These are phyloP conservation scores for Gossypium raimondii DNA, from an alignment of 345 rosid species.

Conservation along the genomic window DNA sequence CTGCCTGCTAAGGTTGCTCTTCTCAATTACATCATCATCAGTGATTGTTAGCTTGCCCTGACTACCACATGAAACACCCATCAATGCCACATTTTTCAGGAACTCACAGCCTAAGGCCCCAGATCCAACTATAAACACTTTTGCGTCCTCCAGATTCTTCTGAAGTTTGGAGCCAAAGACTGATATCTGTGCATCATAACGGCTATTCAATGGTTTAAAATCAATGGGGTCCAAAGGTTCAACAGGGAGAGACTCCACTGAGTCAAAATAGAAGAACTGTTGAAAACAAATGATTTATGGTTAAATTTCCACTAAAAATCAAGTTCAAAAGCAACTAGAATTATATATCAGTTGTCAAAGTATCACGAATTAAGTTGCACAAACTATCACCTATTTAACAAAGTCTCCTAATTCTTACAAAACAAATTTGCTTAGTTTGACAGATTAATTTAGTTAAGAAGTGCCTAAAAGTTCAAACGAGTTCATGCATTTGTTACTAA, in stretches of 20 bases:
- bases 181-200: constrained; percentile 11
- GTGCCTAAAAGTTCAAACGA: neutral
- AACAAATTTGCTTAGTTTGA: neutral
- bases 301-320: neutral
- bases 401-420: neutral
- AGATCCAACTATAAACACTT: constrained; percentile 13
- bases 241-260: constrained; percentile 10
- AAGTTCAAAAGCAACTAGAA: neutral
- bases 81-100: constrained; percentile 12
- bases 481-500: neutral
- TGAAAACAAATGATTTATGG: neutral
- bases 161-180: constrained; percentile 11
- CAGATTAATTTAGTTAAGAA: neutral
- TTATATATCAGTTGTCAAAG: neutral
- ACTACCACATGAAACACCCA: constrained; percentile 14
- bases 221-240: constrained; percentile 5
- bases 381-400: neutral
- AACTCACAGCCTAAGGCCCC: constrained; percentile 13
- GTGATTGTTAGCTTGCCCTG: constrained; percentile 12
- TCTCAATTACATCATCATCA: constrained; percentile 15
- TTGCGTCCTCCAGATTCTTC: constrained; percentile 9
- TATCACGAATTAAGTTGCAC: neutral
- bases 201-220: constrained; percentile 6
- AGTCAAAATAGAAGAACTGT: constrained; percentile 15
- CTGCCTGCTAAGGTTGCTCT: constrained; percentile 14